Evolutionary conservation across 2,329 filamentous ascomycete species (phyloP), one percentile per base, ranked within the genome.

Genomic region (Scytalidium lignicola): DNA sequence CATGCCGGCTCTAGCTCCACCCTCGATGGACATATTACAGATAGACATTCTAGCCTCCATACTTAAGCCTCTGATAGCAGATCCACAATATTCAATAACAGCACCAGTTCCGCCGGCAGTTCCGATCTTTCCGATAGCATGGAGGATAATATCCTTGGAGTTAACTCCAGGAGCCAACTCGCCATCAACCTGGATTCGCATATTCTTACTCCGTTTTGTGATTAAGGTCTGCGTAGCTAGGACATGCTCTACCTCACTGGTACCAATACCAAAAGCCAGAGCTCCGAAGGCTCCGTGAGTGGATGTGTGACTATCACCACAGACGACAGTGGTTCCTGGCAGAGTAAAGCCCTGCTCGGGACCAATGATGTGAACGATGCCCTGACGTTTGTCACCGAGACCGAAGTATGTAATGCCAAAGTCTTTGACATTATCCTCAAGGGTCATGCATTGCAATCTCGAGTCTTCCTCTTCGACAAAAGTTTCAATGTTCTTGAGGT

Each of bases 21-120:
- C 93, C 75, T 99, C 93, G 60, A 97, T 96, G 13, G 91, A 90
- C 93, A 97, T 97, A 75, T 99, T 99, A 76, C 93, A 97, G 67
- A 99, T 95, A 55, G 91, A 96, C 93, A 99, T 97, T 59, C 93
- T 84, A 41, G 92, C 93, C 71, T 97, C 93, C 82, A 99, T 96
- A 70, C 89, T 95, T 61, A 97, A 76, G 53, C 72, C 74, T 59
- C 90, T 84, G 66, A 99, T 96, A 53, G 93, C 89, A 46, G 91
- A 96, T 52, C 93, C 93, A 65, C 90, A 96, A 75, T 92, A 99
- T 74, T 99, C 93, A 62, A 99, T 96, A 57, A 97, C 93, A 47
- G 87, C 85, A 54, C 92, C 91, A 49, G 86, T 97, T 60, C 93
- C 93, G 67, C 92, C 93, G 53, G 93, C 93, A 20, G 93, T 97